phyloP scores from a whole-genome alignment of 2,329 filamentous ascomycete genomes.

The Microdochium nivale region DNA sequence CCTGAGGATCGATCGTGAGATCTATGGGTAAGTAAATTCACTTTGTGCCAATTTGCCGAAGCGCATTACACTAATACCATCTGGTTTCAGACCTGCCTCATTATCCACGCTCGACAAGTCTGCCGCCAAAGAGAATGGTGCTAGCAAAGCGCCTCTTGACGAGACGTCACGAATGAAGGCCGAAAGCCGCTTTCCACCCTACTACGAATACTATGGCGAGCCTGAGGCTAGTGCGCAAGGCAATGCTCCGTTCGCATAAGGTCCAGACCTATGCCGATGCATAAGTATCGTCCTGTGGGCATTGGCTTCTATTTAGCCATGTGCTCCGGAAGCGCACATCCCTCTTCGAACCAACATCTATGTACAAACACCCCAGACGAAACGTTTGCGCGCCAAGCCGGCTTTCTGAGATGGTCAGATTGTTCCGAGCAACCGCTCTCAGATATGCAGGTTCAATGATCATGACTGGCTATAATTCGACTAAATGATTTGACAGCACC shows the following conservation, averaged over 20 bases:
- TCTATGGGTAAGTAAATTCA: slow-evolving; percentile 63
- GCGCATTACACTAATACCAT: not conserved
- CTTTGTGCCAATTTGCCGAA: slow-evolving; percentile 7
- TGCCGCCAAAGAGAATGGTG: slow-evolving; percentile 37
- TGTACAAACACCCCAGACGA: no score
- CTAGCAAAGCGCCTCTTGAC: slow-evolving; percentile 35
- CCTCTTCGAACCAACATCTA: no score
- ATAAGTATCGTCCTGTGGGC: not conserved
- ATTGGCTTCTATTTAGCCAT: not conserved
- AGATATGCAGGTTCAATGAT: no score
- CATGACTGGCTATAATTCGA: no score
- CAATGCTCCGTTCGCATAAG: slow-evolving; percentile 41
- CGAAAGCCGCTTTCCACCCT: slow-evolving; percentile 40
- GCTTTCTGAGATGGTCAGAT: no score
- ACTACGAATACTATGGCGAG: slow-evolving; percentile 43
- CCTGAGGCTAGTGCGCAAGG: slow-evolving; percentile 37
- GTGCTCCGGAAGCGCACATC: no score
- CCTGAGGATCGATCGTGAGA: slow-evolving; percentile 71
- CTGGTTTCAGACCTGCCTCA: slow-evolving; percentile 31
- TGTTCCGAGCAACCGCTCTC: no score
- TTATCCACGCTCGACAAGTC: slow-evolving; percentile 29
- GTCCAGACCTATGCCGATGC: not conserved
- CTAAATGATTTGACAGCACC: no score
- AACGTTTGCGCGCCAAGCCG: no score
- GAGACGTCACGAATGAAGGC: slow-evolving; percentile 40